Conservation (phyloP, 1,139 yeast species). For the Suhomyces guaymorum region DNA sequence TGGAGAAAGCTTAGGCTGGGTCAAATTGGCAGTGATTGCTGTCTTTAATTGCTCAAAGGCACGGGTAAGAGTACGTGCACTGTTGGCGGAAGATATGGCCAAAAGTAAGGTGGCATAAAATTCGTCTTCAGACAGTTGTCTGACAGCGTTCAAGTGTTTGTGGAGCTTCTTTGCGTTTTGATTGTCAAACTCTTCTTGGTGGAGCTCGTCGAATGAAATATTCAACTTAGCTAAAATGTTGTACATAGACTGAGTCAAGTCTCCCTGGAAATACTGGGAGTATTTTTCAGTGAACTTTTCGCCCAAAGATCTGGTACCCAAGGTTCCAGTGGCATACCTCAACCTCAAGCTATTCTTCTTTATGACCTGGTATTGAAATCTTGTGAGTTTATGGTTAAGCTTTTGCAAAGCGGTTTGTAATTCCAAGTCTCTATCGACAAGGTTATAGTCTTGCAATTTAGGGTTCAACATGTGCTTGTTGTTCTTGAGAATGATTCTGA, state of each 20-base stretch:
- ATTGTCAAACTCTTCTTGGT: constrained; percentile 17
- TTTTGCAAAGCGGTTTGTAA: constrained; percentile 40
- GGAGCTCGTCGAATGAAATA: constrained; percentile 32
- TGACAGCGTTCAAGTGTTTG: constrained; percentile 20
- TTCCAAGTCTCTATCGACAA: constrained; percentile 45
- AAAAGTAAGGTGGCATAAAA: constrained; percentile 40
- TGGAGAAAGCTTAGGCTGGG: constrained; percentile 31
- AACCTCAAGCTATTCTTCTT: constrained; percentile 48
- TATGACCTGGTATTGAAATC: constrained; percentile 42
- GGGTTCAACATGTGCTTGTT: constrained; percentile 28
- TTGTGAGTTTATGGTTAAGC: constrained; percentile 43
- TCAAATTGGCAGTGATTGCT: constrained; percentile 17
- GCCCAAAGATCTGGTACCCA: constrained; percentile 28
- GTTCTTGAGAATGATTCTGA: constrained; percentile 35
- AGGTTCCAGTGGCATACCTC: constrained; percentile 40
- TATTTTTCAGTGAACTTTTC: constrained; percentile 22
- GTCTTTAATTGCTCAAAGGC: constrained; percentile 5
- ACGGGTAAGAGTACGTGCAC: constrained; percentile 2
- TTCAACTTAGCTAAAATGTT: constrained; percentile 31
- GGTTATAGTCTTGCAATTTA: constrained; percentile 23
- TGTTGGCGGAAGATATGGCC: constrained; percentile 37
- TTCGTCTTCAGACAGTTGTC: constrained; percentile 15
- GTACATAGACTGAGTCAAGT: constrained; percentile 34
- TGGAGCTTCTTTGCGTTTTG: constrained; percentile 28
- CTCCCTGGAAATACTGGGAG: constrained; percentile 30